A percentile compares a stretch with the other conserved stretches of the same genome.
Conservation (phyloP, 2,329 filamentous ascomycete genomes). For the Xylaria sp. region DNA sequence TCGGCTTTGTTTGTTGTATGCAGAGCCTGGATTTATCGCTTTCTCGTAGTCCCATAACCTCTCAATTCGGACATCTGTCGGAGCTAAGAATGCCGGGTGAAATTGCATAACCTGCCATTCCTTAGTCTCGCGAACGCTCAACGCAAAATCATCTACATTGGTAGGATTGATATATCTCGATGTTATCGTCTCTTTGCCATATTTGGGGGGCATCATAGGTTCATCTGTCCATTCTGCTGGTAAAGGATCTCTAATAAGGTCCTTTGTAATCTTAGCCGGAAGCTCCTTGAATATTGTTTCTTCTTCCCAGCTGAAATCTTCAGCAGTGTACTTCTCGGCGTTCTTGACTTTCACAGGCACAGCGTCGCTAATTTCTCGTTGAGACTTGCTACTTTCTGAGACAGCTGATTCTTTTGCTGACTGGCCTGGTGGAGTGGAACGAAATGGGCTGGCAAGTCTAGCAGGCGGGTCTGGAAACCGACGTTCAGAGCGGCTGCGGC, state of each 20-base stretch:
- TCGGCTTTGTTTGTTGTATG: slow-evolving; percentile 38
- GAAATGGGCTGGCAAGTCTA: slow-evolving; percentile 24
- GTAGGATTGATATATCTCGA: slow-evolving; percentile 47
- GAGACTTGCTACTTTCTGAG: not conserved
- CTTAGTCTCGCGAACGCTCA: slow-evolving; percentile 48
- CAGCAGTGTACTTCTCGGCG: slow-evolving; percentile 32
- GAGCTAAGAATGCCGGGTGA: slow-evolving; percentile 46
- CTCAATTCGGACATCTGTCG: slow-evolving; percentile 39
- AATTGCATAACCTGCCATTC: slow-evolving; percentile 48
- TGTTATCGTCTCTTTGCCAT: slow-evolving; percentile 47
- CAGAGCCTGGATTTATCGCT: slow-evolving; percentile 31
- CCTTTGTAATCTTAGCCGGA: slow-evolving; percentile 39
- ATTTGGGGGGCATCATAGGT: slow-evolving; percentile 48
- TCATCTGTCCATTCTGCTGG: slow-evolving; percentile 48
- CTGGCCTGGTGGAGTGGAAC: slow-evolving; percentile 10
- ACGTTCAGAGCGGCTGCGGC: slow-evolving; percentile 33
- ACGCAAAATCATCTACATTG: slow-evolving; percentile 50
- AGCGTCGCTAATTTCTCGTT: slow-evolving; percentile 6
- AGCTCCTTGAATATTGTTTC: slow-evolving; percentile 46
- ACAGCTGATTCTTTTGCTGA: slow-evolving; percentile 1
- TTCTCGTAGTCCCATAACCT: slow-evolving; percentile 41
- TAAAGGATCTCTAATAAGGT: slow-evolving; percentile 48
- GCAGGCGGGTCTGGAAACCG: slow-evolving; percentile 26
- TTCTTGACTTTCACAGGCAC: not conserved
- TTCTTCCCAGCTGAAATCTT: slow-evolving; percentile 44